Evolutionary conservation across 116 monocot species (phyloP).

Genomic region (Cymodocea nodosa): DNA sequence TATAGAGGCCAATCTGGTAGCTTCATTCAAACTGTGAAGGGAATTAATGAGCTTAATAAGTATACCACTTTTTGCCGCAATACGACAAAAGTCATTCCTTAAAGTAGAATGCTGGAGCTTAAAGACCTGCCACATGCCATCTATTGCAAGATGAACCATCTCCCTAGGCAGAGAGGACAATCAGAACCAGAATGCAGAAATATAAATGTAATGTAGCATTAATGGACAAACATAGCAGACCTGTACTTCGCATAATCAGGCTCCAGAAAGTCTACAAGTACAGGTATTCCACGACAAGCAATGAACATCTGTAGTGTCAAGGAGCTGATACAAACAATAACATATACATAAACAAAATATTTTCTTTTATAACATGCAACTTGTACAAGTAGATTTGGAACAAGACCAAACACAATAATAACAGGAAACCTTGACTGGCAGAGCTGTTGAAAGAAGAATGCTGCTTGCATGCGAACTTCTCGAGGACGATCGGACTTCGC

Average conservation of each 20-base stretch:
- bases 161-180: conserved; percentile 36
- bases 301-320: conserved; percentile 97
- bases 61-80: conserved; percentile 90
- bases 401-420: conserved; percentile 6
- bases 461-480: conserved; percentile 94
- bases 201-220: conserved; percentile 3
- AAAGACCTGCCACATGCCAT: conserved; percentile 97
- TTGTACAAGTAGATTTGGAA: too few relatives aligned
- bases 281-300: conserved; percentile 94
- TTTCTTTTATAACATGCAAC: background rate
- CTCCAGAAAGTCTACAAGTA: conserved; percentile 85
- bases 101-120: conserved; percentile 62
- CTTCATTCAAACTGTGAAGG: conserved; percentile 92
- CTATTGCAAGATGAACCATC: conserved; percentile 97
- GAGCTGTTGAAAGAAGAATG: conserved; percentile 87
- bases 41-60: conserved; percentile 79
- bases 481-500: conserved; percentile 64
- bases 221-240: conserved; percentile 15
- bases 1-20: conserved; percentile 61
- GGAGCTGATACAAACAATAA: conserved; percentile 28
- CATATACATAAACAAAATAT: background rate
- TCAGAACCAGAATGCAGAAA: conserved; percentile 3
- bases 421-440: conserved; percentile 79
- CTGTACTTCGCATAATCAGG: conserved; percentile 99
- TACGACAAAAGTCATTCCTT: conserved; percentile 82